phyloP scores from a whole-genome alignment of 768 basidiomycete species.

The Lentinula sp. region DNA sequence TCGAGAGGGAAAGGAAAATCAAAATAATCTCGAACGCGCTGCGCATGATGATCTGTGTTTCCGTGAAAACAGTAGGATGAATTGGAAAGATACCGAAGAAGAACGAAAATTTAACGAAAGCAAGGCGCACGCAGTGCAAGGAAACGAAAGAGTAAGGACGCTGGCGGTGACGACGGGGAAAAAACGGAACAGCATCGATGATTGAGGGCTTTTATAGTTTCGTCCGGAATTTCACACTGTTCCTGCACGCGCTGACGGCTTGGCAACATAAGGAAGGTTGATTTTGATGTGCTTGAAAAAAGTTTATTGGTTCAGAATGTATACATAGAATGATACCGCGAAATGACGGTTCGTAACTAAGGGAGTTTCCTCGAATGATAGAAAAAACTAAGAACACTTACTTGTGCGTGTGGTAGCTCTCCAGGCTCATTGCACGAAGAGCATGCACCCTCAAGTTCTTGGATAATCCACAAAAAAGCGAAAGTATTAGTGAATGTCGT shows the following conservation, averaged over 20 bases:
- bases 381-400: too few relatives aligned
- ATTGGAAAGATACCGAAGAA: not conserved
- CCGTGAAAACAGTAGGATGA: not conserved
- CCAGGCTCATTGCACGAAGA: too few relatives aligned
- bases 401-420: too few relatives aligned
- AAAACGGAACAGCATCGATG: not conserved
- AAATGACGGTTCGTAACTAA: too few relatives aligned
- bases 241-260: not conserved
- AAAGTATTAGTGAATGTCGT: too few relatives aligned
- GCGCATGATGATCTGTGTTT: not conserved
- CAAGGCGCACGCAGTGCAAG: conserved; percentile 1
- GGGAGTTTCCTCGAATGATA: too few relatives aligned
- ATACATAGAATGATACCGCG: too few relatives aligned
- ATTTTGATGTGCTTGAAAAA: not conserved
- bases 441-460: too few relatives aligned
- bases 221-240: not conserved
- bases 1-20: not conserved
- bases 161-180: conserved; percentile 1
- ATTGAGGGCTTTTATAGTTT: not conserved
- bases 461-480: too few relatives aligned
- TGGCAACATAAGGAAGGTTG: too few relatives aligned
- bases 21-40: not conserved
- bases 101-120: conserved; percentile 3
- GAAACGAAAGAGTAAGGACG: not conserved
- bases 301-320: not conserved